Conservation (phyloP, 257 asterid species). For the Datura wrightii region DNA sequence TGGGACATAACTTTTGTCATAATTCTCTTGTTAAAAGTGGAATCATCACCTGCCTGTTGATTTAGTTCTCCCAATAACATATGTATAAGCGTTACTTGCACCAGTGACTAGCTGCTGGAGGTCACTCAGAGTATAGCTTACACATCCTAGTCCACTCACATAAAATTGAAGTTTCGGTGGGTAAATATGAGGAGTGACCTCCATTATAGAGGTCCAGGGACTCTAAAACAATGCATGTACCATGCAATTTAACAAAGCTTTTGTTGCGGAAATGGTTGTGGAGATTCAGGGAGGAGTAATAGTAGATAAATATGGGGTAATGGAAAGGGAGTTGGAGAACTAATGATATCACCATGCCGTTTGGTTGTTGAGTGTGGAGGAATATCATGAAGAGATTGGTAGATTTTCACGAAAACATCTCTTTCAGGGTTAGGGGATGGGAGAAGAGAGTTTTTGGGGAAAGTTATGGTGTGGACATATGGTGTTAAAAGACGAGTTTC, state of each 20-base stretch:
- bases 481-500: too few species aligned
- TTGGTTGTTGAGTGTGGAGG: too few species aligned
- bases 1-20: not conserved
- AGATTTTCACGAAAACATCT: too few species aligned
- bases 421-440: too few species aligned
- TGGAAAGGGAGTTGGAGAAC: too few species aligned
- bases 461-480: too few species aligned
- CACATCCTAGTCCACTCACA: constrained; percentile 21
- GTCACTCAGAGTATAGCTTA: constrained; percentile 10
- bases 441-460: too few species aligned
- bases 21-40: not conserved
- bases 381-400: too few species aligned
- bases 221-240: not conserved
- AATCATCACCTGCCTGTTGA: not conserved
- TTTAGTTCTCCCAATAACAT: not conserved
- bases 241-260: not conserved
- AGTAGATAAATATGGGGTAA: too few species aligned
- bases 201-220: not conserved
- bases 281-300: too few species aligned
- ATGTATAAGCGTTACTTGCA: not conserved
- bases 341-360: too few species aligned
- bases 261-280: too few species aligned
- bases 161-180: not conserved
- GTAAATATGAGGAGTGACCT: not conserved
- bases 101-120: constrained; percentile 13